Percentiles rank a stretch among this genome's conserved stretches.
These are phyloP conservation scores for Gaultheria prostrata DNA, from an alignment of 148 eudicot species.

Conservation along the genomic window DNA sequence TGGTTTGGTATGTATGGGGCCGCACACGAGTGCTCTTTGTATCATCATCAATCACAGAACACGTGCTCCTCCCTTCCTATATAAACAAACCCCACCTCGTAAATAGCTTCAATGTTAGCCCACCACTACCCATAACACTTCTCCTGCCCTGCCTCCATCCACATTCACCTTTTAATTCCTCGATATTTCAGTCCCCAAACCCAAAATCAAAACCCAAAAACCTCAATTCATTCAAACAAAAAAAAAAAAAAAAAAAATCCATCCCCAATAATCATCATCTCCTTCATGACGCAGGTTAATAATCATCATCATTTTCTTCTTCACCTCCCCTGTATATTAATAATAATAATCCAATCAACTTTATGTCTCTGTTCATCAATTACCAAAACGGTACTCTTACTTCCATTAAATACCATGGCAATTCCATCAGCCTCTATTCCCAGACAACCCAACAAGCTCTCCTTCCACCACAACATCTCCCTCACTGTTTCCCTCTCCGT, in stretches of 20 bases:
- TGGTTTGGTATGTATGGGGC: not conserved
- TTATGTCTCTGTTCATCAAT: conserved; percentile 16
- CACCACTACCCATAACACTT: not conserved
- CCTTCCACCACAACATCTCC: conserved; percentile 77
- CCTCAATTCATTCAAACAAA: not conserved
- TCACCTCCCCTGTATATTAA: conserved; percentile 21
- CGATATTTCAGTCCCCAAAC: not conserved
- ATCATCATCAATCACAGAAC: not conserved
- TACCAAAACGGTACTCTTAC: conserved; percentile 32
- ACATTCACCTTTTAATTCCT: not conserved
- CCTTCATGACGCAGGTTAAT: conserved; percentile 31
- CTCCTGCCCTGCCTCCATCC: not conserved
- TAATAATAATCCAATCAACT: conserved; percentile 26
- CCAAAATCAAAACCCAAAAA: not conserved
- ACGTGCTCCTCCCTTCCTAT: not conserved
- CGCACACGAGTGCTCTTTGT: not conserved
- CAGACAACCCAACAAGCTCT: conserved; percentile 50
- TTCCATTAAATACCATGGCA: conserved; percentile 42
- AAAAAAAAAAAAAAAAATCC: too few relatives aligned
- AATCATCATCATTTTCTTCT: conserved; percentile 1
- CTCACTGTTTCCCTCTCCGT: conserved; percentile 66
- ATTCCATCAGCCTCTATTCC: conserved; percentile 31
- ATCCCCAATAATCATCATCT: not conserved
- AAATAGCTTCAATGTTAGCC: not conserved
- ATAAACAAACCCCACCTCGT: not conserved